Evolutionary conservation across 257 asterid genomes (phyloP).

Genomic region (Ocimum tenuiflorum): DNA sequence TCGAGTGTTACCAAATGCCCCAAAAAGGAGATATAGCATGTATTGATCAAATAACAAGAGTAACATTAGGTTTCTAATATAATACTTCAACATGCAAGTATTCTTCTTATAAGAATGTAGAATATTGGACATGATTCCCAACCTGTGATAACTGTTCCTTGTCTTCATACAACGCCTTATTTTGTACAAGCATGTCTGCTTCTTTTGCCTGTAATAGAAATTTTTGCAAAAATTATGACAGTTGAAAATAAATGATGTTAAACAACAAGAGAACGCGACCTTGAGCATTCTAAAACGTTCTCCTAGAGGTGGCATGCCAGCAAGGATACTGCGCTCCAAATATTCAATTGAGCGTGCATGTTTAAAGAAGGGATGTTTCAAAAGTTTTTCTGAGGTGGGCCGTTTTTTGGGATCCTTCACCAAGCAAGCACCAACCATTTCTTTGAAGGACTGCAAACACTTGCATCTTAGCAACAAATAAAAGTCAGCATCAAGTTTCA

Average conservation of each 20-base stretch:
- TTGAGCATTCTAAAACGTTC: conserved; percentile 85
- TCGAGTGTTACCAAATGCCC: not conserved
- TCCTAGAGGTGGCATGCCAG: conserved; percentile 73
- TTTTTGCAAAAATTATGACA: conserved; percentile 3
- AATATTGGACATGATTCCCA: conserved; percentile 11
- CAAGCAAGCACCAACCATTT: conserved; percentile 85
- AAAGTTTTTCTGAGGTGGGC: conserved; percentile 77
- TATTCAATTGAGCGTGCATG: conserved; percentile 61
- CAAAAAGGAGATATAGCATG: not conserved
- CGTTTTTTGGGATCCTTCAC: conserved; percentile 96
- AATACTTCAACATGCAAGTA: not conserved
- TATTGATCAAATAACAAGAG: not conserved
- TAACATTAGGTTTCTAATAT: not conserved
- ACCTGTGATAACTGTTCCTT: conserved; percentile 86
- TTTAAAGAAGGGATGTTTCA: conserved; percentile 77
- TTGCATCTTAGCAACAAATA: conserved; percentile 31
- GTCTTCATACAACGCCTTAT: conserved; percentile 63
- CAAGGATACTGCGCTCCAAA: conserved; percentile 57
- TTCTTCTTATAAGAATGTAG: not conserved
- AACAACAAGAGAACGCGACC: conserved; percentile 39
- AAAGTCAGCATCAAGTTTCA: conserved; percentile 8
- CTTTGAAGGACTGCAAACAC: conserved; percentile 66
- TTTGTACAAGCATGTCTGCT: conserved; percentile 67
- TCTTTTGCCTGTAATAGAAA: conserved; percentile 60
- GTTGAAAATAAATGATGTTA: not conserved